These are phyloP conservation scores for Pseudogymnoascus pannorum DNA, from an alignment of 2,329 filamentous ascomycete genomes.

Conservation along the genomic window DNA sequence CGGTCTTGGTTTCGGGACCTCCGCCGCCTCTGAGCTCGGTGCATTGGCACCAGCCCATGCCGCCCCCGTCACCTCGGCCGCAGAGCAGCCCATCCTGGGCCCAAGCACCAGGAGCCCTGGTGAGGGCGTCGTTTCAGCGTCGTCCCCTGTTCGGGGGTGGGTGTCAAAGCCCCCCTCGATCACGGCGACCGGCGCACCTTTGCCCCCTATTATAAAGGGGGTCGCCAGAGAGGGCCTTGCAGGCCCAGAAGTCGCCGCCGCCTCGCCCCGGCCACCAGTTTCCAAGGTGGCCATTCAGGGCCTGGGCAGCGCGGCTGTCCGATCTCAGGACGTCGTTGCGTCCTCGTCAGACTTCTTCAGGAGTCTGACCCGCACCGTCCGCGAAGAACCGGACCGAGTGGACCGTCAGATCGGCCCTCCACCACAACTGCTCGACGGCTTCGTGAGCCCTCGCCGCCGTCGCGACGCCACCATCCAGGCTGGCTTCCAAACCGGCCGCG, in stretches of 20 bases:
- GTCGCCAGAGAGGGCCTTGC: neutral
- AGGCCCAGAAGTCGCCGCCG: neutral
- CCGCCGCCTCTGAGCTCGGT: neutral
- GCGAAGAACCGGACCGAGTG: neutral
- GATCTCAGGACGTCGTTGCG: neutral
- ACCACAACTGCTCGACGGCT: neutral
- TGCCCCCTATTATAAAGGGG: conserved; percentile 4
- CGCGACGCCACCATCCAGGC: neutral
- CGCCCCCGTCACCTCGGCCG: neutral
- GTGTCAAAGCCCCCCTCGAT: neutral
- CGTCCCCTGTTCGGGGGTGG: neutral
- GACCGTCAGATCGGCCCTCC: neutral
- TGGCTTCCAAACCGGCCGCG: neutral
- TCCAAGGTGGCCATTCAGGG: neutral
- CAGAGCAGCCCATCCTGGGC: neutral
- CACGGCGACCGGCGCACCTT: conserved; percentile 3
- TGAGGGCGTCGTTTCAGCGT: neutral
- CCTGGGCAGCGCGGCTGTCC: neutral
- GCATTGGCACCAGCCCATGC: neutral
- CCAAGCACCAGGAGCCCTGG: neutral
- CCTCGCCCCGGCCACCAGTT: neutral
- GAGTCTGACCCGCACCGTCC: neutral
- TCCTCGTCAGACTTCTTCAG: neutral
- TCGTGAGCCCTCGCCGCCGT: conserved; percentile 4
- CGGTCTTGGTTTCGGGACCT: neutral